phyloP scores from a whole-genome alignment of 2,329 filamentous ascomycete species.

The Xylaria sp. region DNA sequence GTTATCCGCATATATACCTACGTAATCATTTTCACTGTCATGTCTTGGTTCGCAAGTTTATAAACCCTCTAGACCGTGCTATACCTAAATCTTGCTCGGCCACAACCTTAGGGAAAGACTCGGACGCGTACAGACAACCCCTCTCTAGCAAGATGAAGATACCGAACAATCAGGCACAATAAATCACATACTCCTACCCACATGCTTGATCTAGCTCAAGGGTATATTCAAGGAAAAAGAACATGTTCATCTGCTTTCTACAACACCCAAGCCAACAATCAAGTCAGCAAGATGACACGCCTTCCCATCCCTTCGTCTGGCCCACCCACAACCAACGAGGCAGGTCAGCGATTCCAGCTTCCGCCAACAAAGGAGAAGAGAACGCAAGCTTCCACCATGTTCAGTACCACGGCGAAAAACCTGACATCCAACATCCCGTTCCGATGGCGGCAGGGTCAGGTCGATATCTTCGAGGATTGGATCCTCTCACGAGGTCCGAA shows the following conservation, averaged over 20 bases:
- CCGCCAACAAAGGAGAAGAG: conserved; percentile 5
- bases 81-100: neutral
- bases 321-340: neutral
- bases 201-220: neutral
- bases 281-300: neutral
- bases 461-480: conserved; percentile 27
- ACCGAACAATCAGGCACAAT: neutral
- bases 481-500: conserved; percentile 12
- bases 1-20: neutral
- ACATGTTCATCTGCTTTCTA: neutral
- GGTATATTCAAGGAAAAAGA: neutral
- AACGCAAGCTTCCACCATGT: conserved; percentile 23
- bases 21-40: neutral
- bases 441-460: conserved; percentile 13
- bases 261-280: neutral
- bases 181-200: neutral
- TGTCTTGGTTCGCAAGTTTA: neutral
- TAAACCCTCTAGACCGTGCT: neutral
- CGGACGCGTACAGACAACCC: neutral
- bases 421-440: conserved; percentile 18
- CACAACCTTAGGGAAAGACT: neutral
- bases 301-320: neutral
- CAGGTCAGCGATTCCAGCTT: neutral
- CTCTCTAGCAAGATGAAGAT: neutral
- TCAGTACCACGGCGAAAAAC: conserved; percentile 14